Percentiles rank a stretch among this genome's conserved stretches.
Evolutionary conservation across 2,329 filamentous ascomycete genomes (phyloP).

Genomic region (Aspergillus fructus): DNA sequence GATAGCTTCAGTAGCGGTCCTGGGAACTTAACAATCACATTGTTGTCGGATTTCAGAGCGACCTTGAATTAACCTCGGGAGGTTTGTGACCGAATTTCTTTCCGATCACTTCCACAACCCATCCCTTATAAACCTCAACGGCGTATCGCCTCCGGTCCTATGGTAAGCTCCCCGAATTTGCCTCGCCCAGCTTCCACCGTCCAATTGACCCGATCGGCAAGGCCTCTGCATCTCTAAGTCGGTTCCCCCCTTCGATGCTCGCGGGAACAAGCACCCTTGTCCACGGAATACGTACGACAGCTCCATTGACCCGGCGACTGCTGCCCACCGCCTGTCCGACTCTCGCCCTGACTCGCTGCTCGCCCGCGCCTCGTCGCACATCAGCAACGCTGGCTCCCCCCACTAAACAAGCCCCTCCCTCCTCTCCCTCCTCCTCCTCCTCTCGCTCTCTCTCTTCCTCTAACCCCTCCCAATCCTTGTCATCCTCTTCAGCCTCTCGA

Average conservation of each 20-base stretch:
- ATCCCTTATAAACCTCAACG: slow-evolving; percentile 10
- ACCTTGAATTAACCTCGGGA: slow-evolving; percentile 6
- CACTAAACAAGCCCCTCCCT: slow-evolving; percentile 35
- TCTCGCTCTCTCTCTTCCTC: slow-evolving; percentile 24
- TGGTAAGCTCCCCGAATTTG: slow-evolving; percentile 5
- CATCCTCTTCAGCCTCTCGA: slow-evolving; percentile 16
- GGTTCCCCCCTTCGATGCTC: slow-evolving; percentile 6
- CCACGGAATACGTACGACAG: slow-evolving; percentile 11
- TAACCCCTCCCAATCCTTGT: slow-evolving; percentile 21
- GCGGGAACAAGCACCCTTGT: slow-evolving; percentile 6
- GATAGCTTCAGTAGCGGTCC: slow-evolving; percentile 4
- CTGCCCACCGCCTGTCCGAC: slow-evolving; percentile 36
- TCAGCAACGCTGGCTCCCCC: slow-evolving; percentile 43
- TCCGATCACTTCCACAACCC: slow-evolving; percentile 2
- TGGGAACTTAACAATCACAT: not conserved
- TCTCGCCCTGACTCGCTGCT: slow-evolving; percentile 21
- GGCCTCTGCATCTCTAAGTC: slow-evolving; percentile 6
- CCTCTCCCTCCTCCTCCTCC: slow-evolving; percentile 19
- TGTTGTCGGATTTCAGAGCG: not conserved
- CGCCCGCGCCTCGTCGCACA: slow-evolving; percentile 32
- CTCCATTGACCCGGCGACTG: slow-evolving; percentile 32
- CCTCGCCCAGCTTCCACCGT: not conserved
- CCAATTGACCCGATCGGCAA: slow-evolving; percentile 9
- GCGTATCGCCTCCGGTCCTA: slow-evolving; percentile 4
- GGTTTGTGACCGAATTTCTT: slow-evolving; percentile 3